Conservation (phyloP, 345 rosid species). For the Lumnitzera racemosa region DNA sequence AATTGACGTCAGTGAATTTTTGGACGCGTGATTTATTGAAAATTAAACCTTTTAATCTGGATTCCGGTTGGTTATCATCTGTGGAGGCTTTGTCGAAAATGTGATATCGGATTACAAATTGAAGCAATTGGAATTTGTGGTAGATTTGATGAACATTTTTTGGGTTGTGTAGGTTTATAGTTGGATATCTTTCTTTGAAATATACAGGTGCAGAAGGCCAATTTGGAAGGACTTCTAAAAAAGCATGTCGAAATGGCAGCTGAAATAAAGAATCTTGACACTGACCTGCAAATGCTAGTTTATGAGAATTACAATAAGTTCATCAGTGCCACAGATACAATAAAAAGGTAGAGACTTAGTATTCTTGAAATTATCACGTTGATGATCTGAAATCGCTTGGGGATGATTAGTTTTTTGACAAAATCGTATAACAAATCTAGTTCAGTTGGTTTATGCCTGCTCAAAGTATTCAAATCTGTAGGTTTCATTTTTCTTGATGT, state of each 20-base stretch:
- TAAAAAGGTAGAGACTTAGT: conserved; percentile 58
- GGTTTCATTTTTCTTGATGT: neutral
- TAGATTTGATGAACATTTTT: too few species aligned
- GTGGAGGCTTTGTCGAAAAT: too few species aligned
- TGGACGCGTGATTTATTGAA: too few species aligned
- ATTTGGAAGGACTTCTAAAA: conserved; percentile 79
- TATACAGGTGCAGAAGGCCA: conserved; percentile 67
- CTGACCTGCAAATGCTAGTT: conserved; percentile 96
- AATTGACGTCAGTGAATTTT: too few species aligned
- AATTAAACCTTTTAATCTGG: too few species aligned
- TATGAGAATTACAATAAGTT: conserved; percentile 97
- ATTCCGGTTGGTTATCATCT: too few species aligned
- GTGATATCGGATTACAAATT: too few species aligned
- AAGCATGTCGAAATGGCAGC: conserved; percentile 97
- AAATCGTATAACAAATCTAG: too few species aligned
- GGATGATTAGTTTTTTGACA: neutral
- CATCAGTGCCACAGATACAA: conserved; percentile 96
- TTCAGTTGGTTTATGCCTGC: too few species aligned
- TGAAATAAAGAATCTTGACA: conserved; percentile 93
- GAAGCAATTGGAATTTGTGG: too few species aligned
- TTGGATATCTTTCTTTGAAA: conserved; percentile 2
- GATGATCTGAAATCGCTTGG: neutral
- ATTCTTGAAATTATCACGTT: neutral
- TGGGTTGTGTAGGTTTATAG: too few species aligned
- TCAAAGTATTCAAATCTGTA: too few species aligned